A percentile compares a stretch with the other conserved stretches of the same genome.
Evolutionary conservation across 371 early-diverging fungal genomes (phyloP).

Genomic region (Apophysomyces ossiformis): DNA sequence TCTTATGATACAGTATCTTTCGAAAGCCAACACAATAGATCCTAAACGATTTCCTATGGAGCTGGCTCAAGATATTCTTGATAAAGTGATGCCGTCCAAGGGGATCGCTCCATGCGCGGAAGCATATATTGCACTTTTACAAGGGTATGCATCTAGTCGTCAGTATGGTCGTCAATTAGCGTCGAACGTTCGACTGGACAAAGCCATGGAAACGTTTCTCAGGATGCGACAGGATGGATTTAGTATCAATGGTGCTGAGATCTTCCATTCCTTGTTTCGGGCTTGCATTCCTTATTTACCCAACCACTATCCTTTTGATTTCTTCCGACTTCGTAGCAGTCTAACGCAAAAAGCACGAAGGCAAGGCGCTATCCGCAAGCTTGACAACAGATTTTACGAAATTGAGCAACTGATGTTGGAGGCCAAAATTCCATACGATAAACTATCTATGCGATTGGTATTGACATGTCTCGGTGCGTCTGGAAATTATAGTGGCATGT

Average conservation of each 20-base stretch:
- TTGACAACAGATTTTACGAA: conserved; percentile 48
- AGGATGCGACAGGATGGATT: conserved; percentile 36
- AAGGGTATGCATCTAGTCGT: conserved; percentile 38
- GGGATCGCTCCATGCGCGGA: conserved; percentile 36
- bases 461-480: conserved; percentile 48
- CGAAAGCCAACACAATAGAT: conserved; percentile 41
- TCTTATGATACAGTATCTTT: conserved; percentile 37
- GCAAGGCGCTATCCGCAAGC: conserved; percentile 6
- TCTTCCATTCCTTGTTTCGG: conserved; percentile 40
- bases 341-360: conserved; percentile 5
- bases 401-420: conserved; percentile 53
- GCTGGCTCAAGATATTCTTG: conserved; percentile 35
- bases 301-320: conserved; percentile 40
- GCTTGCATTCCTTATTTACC: conserved; percentile 46
- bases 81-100: conserved; percentile 35
- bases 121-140: conserved; percentile 33
- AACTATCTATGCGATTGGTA: conserved; percentile 34
- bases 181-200: conserved; percentile 41
- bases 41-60: conserved; percentile 39
- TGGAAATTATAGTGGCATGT: conserved; percentile 43
- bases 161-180: conserved; percentile 22
- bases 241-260: conserved; percentile 24
- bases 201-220: conserved; percentile 31
- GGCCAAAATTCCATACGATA: conserved; percentile 41
- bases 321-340: conserved; percentile 24